Conservation (phyloP, 2,329 filamentous ascomycete genomes). For the Colletotrichum nymphaeae region DNA sequence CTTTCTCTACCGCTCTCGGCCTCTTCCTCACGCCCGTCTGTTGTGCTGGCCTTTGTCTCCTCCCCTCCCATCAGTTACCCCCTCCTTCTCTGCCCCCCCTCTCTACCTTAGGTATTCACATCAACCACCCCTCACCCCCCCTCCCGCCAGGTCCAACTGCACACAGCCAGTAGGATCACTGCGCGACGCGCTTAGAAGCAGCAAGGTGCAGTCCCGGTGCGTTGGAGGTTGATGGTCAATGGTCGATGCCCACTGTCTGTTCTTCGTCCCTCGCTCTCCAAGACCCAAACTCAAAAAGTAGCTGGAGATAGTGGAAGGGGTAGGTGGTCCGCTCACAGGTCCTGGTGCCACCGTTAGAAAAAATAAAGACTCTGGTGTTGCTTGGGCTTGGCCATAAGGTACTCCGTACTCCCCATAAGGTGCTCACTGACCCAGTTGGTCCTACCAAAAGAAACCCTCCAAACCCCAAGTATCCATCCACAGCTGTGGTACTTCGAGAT, state of each 20-base stretch:
- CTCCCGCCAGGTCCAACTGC: constrained; percentile 12
- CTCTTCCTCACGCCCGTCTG: background rate
- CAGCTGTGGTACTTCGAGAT: background rate
- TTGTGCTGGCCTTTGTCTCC: background rate
- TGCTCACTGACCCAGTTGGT: constrained; percentile 13
- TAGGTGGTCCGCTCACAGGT: constrained; percentile 3
- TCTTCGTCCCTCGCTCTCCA: constrained; percentile 17
- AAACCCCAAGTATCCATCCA: constrained; percentile 13
- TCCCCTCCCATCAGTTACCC: background rate
- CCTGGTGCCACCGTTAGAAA: background rate
- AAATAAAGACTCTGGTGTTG: background rate
- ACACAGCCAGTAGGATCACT: constrained; percentile 47
- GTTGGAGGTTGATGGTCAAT: constrained; percentile 5
- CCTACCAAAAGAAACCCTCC: constrained; percentile 10
- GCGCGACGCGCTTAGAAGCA: constrained; percentile 47
- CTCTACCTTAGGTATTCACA: background rate
- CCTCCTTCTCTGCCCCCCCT: constrained; percentile 4
- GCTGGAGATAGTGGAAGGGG: background rate
- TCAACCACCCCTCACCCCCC: background rate
- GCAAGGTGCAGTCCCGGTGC: constrained; percentile 32
- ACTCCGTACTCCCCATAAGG: no score
- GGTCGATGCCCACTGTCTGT: constrained; percentile 19
- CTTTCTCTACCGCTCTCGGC: background rate
- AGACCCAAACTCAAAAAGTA: constrained; percentile 12
- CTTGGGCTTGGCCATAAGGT: background rate